phyloP scores from a whole-genome alignment of 768 basidiomycete genomes.

The Serendipita sp. region DNA sequence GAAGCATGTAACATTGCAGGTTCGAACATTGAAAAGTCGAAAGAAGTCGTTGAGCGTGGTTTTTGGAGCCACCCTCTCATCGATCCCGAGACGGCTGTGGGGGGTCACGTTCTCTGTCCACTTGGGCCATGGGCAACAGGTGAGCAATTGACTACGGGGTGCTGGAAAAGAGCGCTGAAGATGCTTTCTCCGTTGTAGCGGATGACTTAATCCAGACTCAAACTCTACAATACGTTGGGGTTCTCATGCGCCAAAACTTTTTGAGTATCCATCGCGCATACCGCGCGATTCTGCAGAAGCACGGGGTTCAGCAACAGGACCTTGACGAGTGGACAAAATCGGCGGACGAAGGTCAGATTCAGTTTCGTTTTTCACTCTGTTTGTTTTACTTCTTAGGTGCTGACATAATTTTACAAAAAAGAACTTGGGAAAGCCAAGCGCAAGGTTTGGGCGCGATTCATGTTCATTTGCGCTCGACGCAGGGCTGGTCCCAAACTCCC shows the following conservation, averaged over 20 bases:
- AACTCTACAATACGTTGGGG: constrained; percentile 1
- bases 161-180: background rate
- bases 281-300: background rate
- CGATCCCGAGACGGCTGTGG: background rate
- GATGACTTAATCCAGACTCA: background rate
- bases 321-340: background rate
- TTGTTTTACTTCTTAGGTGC: background rate
- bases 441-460: background rate
- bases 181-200: background rate
- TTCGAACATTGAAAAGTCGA: background rate
- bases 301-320: background rate
- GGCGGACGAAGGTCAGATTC: background rate
- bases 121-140: background rate
- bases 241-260: background rate
- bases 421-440: background rate
- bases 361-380: background rate
- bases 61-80: background rate
- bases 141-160: background rate
- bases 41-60: background rate
- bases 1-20: background rate
- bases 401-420: background rate
- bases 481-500: background rate
- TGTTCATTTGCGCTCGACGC: background rate
- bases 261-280: constrained; percentile 4
- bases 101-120: background rate